Percentiles rank a stretch among this genome's conserved stretches.
These are phyloP conservation scores for Blastocystis sp. DNA, from an alignment of 352 stramenopile genomes.

Conservation along the genomic window DNA sequence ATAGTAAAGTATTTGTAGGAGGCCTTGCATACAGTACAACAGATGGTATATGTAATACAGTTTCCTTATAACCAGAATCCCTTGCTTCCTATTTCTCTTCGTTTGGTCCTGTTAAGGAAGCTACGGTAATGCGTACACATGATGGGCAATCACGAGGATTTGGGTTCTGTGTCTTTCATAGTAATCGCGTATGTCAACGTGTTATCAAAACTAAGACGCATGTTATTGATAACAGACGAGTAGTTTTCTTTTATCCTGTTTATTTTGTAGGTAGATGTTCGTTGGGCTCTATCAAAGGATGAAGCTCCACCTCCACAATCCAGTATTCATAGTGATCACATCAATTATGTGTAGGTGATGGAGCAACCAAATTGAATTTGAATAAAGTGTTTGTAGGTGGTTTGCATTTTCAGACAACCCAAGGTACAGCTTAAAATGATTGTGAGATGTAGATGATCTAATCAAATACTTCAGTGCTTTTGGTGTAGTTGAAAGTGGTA, in stretches of 20 bases:
- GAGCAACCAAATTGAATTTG: neutral
- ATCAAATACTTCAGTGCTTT: conserved; percentile 32
- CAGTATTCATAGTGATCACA: neutral
- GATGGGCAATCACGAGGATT: conserved; percentile 28
- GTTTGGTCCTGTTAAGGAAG: conserved; percentile 48
- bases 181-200: neutral
- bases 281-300: conserved; percentile 17
- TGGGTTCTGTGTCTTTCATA: conserved; percentile 48
- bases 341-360: conserved; percentile 22
- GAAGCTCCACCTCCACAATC: conserved; percentile 46
- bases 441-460: conserved; percentile 58
- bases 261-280: conserved; percentile 51
- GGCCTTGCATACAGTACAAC: conserved; percentile 49
- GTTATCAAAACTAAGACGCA: conserved; percentile 30
- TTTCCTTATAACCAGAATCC: neutral
- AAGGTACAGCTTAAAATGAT: neutral
- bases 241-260: neutral
- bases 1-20: conserved; percentile 41
- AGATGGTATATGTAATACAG: conserved; percentile 5
- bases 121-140: conserved; percentile 37
- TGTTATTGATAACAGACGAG: conserved; percentile 60
- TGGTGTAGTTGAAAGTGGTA: conserved; percentile 45
- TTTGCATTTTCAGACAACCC: conserved; percentile 48
- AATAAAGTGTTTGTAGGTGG: conserved; percentile 59
- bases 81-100: conserved; percentile 29